Base-by-base conservation (phyloP, 2,329 filamentous ascomycete species). In the Colletotrichum lindemuthianum region DNA sequence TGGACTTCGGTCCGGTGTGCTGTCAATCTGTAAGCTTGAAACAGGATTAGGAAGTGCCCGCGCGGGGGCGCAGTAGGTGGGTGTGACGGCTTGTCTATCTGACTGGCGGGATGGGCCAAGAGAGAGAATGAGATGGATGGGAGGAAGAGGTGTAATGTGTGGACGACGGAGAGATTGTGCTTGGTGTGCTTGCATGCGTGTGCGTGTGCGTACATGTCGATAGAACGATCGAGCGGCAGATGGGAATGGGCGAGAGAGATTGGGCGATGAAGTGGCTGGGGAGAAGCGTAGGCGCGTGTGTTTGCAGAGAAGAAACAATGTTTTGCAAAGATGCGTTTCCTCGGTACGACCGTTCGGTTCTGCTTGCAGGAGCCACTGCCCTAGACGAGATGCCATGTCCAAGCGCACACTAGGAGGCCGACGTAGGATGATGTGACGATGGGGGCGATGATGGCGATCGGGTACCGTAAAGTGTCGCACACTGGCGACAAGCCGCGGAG, bases 301-400 rank as follows among this genome's bases (percentile, higher is more conserved):
- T 65, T 51, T 65, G 61, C 61, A 65, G 56, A 65, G 39, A 61
- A 60, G 51, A 65, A 65, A 61, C 61, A 65, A 45, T 61, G 61
- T 61, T 65, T 65, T 61, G 45, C 50, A 51, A 34, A 60, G n/a
- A 56, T 56, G 58, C 51, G 50, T 65, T 61, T 61, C 58, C 24
- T 60, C 41, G 61, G 51, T 60, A 61, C 60, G 57, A 39, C 32
- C 57, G 58, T 60, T 44, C 44, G 34, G 37, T 50, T 32, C 24
- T 24, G 45, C 43, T 53, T 50, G 33, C 43, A 60, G 56, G 43
- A 43, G 15, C 15, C 41, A 45, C 47, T 51, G 44, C 49, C 24
- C 24, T 24, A 37, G 50, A 36, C 16, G 39, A 34, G 33, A 49
- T 50, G 33, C n/a, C 33, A 16, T 48, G 48, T 50, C 48, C 37